Conservation (phyloP, 768 basidiomycete species). For the Amanita rubescens region DNA sequence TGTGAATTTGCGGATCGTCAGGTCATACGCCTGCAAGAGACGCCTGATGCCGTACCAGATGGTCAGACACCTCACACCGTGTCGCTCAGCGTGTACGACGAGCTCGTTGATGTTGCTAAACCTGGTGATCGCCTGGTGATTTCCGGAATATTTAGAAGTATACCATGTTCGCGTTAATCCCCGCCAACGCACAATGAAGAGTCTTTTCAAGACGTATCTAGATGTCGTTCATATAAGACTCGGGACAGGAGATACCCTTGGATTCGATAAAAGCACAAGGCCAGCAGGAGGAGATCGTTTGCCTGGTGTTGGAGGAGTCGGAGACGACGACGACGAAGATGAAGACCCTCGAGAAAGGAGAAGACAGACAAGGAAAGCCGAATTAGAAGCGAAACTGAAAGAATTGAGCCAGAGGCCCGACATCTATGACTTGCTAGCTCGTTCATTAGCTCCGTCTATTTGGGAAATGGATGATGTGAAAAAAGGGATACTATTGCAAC, state of each 20-base stretch:
- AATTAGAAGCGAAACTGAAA: conserved; percentile 72
- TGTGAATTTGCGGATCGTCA: conserved; percentile 96
- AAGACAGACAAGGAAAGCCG: conserved; percentile 45
- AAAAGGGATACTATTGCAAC: conserved; percentile 91
- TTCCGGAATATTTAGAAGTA: conserved; percentile 90
- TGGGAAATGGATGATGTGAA: conserved; percentile 99
- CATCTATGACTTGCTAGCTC: conserved; percentile 78
- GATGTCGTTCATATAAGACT: conserved; percentile 91
- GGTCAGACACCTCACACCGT: conserved; percentile 99
- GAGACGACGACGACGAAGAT: conserved; percentile 63
- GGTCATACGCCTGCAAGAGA: conserved; percentile 93
- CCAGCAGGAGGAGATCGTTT: conserved; percentile 59
- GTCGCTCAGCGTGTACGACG: conserved; percentile 95
- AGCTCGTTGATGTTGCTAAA: conserved; percentile 93
- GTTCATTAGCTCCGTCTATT: conserved; percentile 88
- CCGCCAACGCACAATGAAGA: conserved; percentile 84
- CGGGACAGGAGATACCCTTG: conserved; percentile 63
- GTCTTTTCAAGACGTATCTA: conserved; percentile 94
- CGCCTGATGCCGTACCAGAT: conserved; percentile 95
- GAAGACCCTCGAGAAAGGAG: conserved; percentile 40
- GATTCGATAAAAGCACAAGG: conserved; percentile 74
- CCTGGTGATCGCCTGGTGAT: conserved; percentile 91
- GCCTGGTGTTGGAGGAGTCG: conserved; percentile 62
- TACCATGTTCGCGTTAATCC: conserved; percentile 95
- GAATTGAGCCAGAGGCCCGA: conserved; percentile 70